phyloP scores from a whole-genome alignment of 768 basidiomycete species.

The Austroboletus eburneus region DNA sequence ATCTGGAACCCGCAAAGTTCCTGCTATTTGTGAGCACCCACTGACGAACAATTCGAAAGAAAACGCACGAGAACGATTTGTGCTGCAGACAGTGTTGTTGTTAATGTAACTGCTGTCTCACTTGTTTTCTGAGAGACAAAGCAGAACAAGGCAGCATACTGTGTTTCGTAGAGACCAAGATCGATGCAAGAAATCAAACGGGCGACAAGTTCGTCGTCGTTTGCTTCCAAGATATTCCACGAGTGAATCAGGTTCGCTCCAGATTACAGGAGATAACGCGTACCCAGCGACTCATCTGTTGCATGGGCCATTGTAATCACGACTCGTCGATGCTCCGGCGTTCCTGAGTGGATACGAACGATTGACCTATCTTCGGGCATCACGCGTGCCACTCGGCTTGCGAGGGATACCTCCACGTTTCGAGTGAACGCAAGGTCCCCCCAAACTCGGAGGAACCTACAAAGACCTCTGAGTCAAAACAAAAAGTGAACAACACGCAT shows the following conservation, averaged over 20 bases:
- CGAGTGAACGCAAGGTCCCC: background rate
- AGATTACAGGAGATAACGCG: background rate
- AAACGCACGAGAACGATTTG: slow-evolving; percentile 10
- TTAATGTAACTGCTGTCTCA: slow-evolving; percentile 1
- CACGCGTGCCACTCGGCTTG: background rate
- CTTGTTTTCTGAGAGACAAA: slow-evolving; percentile 3
- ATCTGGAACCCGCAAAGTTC: slow-evolving; percentile 2
- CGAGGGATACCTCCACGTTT: background rate
- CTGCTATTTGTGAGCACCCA: background rate
- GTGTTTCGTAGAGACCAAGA: background rate
- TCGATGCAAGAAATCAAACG: slow-evolving; percentile 11
- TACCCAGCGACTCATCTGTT: slow-evolving; percentile 11
- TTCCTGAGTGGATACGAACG: slow-evolving; percentile 1
- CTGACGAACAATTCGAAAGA: background rate
- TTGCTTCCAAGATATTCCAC: slow-evolving; percentile 1
- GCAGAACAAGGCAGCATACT: slow-evolving; percentile 13
- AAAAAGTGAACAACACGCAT: background rate
- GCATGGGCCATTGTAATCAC: slow-evolving; percentile 4
- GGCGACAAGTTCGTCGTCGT: slow-evolving; percentile 3
- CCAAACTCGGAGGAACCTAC: slow-evolving; percentile 5
- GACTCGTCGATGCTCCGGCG: background rate
- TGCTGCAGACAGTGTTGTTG: background rate
- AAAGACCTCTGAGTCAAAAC: background rate
- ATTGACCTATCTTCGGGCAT: background rate
- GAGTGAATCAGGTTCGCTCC: background rate